phyloP scores from a whole-genome alignment of 352 stramenopile species.

The Blastocystis sp. region DNA sequence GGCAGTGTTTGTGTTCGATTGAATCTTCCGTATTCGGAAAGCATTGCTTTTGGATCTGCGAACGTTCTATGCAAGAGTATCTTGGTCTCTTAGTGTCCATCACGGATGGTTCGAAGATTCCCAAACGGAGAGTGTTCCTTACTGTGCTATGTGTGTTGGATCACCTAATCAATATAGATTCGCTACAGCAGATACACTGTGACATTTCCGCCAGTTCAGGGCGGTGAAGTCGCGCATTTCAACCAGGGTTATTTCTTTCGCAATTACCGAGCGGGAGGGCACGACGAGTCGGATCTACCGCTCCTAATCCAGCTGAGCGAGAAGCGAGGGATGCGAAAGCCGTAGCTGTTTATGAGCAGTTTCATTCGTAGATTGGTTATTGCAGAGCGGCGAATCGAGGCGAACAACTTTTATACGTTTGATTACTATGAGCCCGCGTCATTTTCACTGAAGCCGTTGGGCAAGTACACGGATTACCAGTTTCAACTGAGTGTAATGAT shows the following conservation, averaged over 20 bases:
- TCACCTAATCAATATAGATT: not conserved
- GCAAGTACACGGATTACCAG: not conserved
- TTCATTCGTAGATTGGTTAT: not conserved
- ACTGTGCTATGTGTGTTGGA: not conserved
- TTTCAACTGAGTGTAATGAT: constrained; percentile 47
- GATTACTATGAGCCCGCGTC: constrained; percentile 40
- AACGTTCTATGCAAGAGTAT: constrained; percentile 6
- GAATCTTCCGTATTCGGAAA: too few species aligned
- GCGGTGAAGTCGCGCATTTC: not conserved
- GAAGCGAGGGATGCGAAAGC: not conserved
- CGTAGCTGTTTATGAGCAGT: not conserved
- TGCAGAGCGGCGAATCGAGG: constrained; percentile 13
- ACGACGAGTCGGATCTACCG: constrained; percentile 14
- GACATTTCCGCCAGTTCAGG: constrained; percentile 9
- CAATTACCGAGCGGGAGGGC: not conserved
- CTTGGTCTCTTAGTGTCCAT: constrained; percentile 31
- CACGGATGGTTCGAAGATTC: constrained; percentile 21
- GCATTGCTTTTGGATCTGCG: not conserved
- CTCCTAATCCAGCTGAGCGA: constrained; percentile 15
- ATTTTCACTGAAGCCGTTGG: not conserved
- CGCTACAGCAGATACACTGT: constrained; percentile 41
- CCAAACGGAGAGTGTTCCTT: constrained; percentile 33
- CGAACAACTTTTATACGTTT: constrained; percentile 33
- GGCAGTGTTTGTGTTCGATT: not conserved
- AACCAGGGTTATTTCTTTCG: constrained; percentile 53